Evolutionary conservation across 2,329 filamentous ascomycete genomes (phyloP), one percentile per base, ranked within the genome.

Genomic region (Camillea tinctor): DNA sequence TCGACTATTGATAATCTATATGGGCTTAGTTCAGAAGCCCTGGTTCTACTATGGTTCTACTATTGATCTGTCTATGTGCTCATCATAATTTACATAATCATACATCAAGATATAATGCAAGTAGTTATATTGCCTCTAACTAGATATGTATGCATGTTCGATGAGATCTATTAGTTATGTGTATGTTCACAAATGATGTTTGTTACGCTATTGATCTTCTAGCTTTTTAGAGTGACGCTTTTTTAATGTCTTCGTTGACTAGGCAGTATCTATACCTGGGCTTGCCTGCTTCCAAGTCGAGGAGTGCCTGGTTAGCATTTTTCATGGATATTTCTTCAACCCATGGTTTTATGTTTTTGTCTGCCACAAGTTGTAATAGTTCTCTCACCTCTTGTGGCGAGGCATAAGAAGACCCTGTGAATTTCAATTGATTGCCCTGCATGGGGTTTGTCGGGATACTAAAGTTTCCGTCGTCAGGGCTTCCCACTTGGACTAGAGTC

Each of bases 401-500:
- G 3, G 81, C 80, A 65, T 83, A 66, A 20, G 66, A 26, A 22
- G 66, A 69, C 4, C 80, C 80, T 0, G 76, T 76, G 49, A 84
- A 71, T 62, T 75, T 78, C 4, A 76, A 69, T 4, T 80, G 79
- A 67, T 85, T 86, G 52, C 73, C 75, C 52, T 88, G 58, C 17
- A 65, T 40, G 6, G 60, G 53, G 26, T 54, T 36, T 7, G 60
- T 50, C 17, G 57, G 54, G 21, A 65, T 50, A 19, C 50, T 50
- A 52, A 67, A 61, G 15, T 52, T 24, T 24, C 64, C 65, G 50
- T 81, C 78, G 67, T 89, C 87, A 0, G 87, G 86, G 1, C 82
- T 81, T n/a, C 87, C 87, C 56, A 90, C 79, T 72, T 88, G 85
- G 56, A 89, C 81, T 69, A 88, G 85, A 15, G 78, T 79, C 11